Percentiles rank a stretch among this genome's conserved stretches.
phyloP scores from a whole-genome alignment of 768 basidiomycete genomes.

The Macrocybe gigantea region DNA sequence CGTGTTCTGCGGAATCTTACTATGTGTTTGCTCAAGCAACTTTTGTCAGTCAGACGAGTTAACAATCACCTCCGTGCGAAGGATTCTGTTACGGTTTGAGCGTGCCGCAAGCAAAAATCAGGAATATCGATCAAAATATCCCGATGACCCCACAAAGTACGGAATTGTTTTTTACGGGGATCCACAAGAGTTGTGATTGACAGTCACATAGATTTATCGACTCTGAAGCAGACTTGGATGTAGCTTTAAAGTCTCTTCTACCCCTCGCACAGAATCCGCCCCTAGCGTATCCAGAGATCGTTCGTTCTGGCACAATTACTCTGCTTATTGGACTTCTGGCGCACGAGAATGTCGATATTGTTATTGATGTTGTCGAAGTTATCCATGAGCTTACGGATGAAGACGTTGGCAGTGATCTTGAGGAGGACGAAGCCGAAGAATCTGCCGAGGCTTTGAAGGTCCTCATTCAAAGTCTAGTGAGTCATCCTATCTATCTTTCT shows the following conservation, averaged over 20 bases:
- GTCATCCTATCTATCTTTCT: conserved; percentile 19
- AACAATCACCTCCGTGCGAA: conserved; percentile 64
- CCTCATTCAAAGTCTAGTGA: conserved; percentile 71
- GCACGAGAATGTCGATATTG: conserved; percentile 96
- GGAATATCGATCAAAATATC: conserved; percentile 93
- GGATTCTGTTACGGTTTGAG: conserved; percentile 77
- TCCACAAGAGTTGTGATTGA: not conserved
- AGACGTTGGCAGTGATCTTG: conserved; percentile 78
- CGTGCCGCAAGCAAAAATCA: conserved; percentile 91
- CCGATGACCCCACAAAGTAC: conserved; percentile 87
- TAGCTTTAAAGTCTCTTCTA: conserved; percentile 80
- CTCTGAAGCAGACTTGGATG: conserved; percentile 93
- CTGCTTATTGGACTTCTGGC: conserved; percentile 81
- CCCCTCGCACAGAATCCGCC: conserved; percentile 81
- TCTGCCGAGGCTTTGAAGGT: conserved; percentile 65
- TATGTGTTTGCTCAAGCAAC: conserved; percentile 12
- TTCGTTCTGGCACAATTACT: conserved; percentile 64
- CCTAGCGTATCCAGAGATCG: conserved; percentile 85
- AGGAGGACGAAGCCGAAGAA: conserved; percentile 61
- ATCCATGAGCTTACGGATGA: conserved; percentile 95
- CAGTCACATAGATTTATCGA: conserved; percentile 82
- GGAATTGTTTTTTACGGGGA: conserved; percentile 3
- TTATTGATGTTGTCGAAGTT: conserved; percentile 91
- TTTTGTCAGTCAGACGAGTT: conserved; percentile 54
- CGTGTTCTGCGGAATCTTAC: conserved; percentile 19